Evolutionary conservation across 2,329 filamentous ascomycete genomes (phyloP).

Genomic region (Sporothrix protearum): DNA sequence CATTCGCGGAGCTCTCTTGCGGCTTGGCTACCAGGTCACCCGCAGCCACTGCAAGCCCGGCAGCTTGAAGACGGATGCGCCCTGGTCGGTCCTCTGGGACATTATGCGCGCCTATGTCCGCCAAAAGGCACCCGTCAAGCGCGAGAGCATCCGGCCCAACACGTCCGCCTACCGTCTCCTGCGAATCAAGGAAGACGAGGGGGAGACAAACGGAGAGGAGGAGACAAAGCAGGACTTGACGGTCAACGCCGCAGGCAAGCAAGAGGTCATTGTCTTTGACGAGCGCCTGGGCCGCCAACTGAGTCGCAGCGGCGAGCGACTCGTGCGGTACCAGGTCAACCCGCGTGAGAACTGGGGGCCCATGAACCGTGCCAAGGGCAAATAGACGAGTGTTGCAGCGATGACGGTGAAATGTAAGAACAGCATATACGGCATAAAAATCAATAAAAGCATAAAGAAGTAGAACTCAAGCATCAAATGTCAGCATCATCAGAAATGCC

Average conservation of each 20-base stretch:
- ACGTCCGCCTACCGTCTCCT: conserved; percentile 71
- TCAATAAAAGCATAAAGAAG: neutral
- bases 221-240: conserved; percentile 15
- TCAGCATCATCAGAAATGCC: neutral
- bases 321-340: conserved; percentile 86
- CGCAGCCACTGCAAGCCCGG: conserved; percentile 86
- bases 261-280: conserved; percentile 61
- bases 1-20: conserved; percentile 74
- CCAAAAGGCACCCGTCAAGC: conserved; percentile 74
- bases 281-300: conserved; percentile 70
- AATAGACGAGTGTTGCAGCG: conserved; percentile 38
- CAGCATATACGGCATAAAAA: neutral
- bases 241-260: conserved; percentile 34
- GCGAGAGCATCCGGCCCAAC: conserved; percentile 64
- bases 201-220: conserved; percentile 12
- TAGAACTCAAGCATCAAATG: neutral
- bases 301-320: conserved; percentile 54
- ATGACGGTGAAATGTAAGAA: neutral
- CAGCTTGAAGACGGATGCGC: conserved; percentile 89
- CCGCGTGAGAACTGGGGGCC: conserved; percentile 93
- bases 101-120: conserved; percentile 88
- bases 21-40: conserved; percentile 76
- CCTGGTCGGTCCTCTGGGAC: conserved; percentile 87
- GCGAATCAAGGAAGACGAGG: conserved; percentile 36
- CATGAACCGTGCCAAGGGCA: conserved; percentile 57